Base-by-base conservation (phyloP, 805 yeast species). In the Grigorovia transvaalensis region DNA sequence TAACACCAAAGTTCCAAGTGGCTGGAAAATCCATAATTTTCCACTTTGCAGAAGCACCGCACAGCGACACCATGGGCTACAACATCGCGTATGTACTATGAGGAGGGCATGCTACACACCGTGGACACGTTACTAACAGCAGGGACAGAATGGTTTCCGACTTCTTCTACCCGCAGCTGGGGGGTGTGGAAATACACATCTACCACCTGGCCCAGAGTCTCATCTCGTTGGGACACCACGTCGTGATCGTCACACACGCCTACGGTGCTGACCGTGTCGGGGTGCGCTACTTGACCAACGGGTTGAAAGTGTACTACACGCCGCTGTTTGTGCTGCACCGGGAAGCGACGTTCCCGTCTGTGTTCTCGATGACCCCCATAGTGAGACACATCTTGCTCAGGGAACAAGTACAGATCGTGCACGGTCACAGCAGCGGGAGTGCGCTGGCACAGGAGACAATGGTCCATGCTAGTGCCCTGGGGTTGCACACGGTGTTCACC, bases 131-230 rank as follows among this genome's bases (percentile, higher is more conserved):
- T 38, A 38, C 42, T 38, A 38, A 38, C 42, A 38, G 8, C 2
- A 12, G 17, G 15, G 17, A 38, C 42, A 38, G 42, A 12, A 90
- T 93, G 96, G 87, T 90, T 4, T 86, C 95, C 45, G 99, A 93
- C 69, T 93, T 89, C 74, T 93, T 93, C 78, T 93, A 86, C 69
- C 99, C 99, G 11, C 99, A 93, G 65, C 85, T 97, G 0, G 99
- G 99, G 3, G 99, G 99, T 9, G 95, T 93, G 1, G 99, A 93
- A 66, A 81, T 91, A 55, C 99, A 93, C 65, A 86, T 91, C 17
- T 88, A 88, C 66, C 98, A 93, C 66, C 69, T 93, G 23, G 83
- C 98, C 0, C 95, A 88, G 66, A 80, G 84, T 61, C 77, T 90
- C 51, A 83, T 88, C 9, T 79, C 78, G 19, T 68, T 82, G 43